A percentile compares a stretch with the other conserved stretches of the same genome.
These are phyloP conservation scores for Rhizophagus prolifer DNA, from an alignment of 192 early-diverging fungal species.

Conservation along the genomic window DNA sequence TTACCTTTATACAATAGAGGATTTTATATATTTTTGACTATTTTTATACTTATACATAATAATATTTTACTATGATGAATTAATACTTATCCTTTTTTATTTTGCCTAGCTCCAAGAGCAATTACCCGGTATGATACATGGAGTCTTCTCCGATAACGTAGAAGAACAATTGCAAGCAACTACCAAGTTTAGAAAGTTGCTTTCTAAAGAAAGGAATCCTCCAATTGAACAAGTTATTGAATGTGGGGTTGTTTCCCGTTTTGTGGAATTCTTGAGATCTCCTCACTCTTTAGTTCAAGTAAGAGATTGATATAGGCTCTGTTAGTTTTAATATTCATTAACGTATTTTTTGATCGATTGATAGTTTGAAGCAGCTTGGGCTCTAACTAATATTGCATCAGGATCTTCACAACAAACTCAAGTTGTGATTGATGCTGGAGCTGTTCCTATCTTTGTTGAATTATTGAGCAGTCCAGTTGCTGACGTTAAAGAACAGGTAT, in stretches of 20 bases:
- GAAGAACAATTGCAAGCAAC: slow-evolving; percentile 82
- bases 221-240: slow-evolving; percentile 96
- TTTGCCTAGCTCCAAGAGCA: slow-evolving; percentile 66
- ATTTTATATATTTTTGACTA: neutral
- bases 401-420: slow-evolving; percentile 93
- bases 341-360: neutral
- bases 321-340: neutral
- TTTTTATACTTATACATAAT: neutral
- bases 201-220: slow-evolving; percentile 93
- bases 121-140: slow-evolving; percentile 76
- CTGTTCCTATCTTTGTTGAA: slow-evolving; percentile 90
- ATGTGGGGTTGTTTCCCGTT: slow-evolving; percentile 88
- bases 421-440: slow-evolving; percentile 89
- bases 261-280: slow-evolving; percentile 92
- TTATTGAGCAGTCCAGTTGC: slow-evolving; percentile 76
- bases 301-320: slow-evolving; percentile 12
- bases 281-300: slow-evolving; percentile 84
- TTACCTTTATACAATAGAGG: neutral
- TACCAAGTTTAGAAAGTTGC: slow-evolving; percentile 89
- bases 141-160: slow-evolving; percentile 73
- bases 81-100: neutral
- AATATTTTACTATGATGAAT: neutral
- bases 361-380: slow-evolving; percentile 99
- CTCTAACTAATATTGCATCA: slow-evolving; percentile 98
- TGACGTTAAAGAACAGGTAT: slow-evolving; percentile 93